Conservation (phyloP, 192 early-diverging fungal species). For the Coemansia sp. region DNA sequence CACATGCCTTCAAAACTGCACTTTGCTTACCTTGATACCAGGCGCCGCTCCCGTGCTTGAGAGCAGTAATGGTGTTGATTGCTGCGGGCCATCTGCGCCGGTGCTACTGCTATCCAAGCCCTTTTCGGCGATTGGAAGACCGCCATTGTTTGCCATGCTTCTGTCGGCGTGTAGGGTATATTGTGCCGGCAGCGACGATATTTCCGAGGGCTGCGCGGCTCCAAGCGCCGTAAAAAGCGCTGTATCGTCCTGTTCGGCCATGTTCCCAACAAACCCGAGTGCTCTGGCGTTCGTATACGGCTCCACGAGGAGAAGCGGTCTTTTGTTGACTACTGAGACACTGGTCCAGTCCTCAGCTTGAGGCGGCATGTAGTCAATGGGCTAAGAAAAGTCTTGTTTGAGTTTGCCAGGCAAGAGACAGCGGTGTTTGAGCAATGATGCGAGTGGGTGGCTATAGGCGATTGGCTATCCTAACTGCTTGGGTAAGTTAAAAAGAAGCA, state of each 20-base stretch:
- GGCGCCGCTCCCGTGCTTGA: background rate
- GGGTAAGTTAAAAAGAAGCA: background rate
- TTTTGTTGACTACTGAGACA: background rate
- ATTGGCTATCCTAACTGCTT: background rate
- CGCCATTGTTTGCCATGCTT: slow-evolving; percentile 5
- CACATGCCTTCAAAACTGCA: background rate
- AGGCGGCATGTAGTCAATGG: background rate
- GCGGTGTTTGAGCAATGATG: background rate
- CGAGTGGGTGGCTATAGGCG: background rate
- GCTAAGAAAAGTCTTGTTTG: background rate
- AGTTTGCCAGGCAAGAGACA: background rate
- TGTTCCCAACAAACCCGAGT: background rate
- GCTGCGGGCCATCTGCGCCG: background rate
- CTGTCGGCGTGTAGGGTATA: background rate
- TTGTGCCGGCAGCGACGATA: background rate
- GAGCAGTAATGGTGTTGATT: background rate
- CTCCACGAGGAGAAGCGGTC: background rate
- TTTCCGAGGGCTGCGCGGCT: background rate
- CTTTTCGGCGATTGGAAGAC: slow-evolving; percentile 1
- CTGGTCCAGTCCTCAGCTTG: background rate
- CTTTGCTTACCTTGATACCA: background rate
- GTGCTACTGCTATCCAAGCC: slow-evolving; percentile 4
- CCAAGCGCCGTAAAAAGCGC: background rate
- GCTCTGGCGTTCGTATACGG: background rate
- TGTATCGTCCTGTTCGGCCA: background rate